Evolutionary conservation across 2,329 filamentous ascomycete species (phyloP).

Genomic region (Hansfordia pulvinata): DNA sequence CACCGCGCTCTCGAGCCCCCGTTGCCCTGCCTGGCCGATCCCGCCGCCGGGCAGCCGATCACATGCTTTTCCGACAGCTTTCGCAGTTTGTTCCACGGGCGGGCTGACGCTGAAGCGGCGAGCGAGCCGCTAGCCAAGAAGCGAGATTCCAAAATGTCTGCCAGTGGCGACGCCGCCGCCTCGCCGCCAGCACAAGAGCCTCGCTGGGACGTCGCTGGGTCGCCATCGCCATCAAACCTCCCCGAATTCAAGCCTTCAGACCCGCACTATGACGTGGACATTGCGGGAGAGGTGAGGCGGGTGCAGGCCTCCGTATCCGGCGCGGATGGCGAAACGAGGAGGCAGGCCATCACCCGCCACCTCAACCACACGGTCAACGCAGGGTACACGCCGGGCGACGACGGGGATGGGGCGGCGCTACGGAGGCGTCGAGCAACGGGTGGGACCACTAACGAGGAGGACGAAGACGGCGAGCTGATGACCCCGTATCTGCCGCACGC

Average conservation of each 20-base stretch:
- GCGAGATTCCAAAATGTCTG: too few relatives aligned
- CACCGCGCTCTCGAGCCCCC: slow-evolving; percentile 45
- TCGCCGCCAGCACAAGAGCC: slow-evolving; percentile 1
- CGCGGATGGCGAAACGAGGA: slow-evolving; percentile 32
- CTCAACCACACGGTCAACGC: slow-evolving; percentile 48
- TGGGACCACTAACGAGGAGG: slow-evolving; percentile 18
- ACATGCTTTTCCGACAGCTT: too few relatives aligned
- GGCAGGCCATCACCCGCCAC: slow-evolving; percentile 48
- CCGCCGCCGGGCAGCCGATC: too few relatives aligned
- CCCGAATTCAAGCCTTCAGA: slow-evolving; percentile 43
- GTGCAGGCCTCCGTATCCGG: slow-evolving; percentile 43
- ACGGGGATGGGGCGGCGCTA: too few relatives aligned
- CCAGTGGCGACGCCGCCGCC: too few relatives aligned
- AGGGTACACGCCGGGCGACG: slow-evolving; percentile 28
- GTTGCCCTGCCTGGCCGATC: slow-evolving; percentile 27
- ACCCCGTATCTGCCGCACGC: slow-evolving; percentile 49
- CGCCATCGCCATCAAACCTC: slow-evolving; percentile 13
- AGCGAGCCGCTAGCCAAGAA: too few relatives aligned
- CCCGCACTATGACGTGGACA: slow-evolving; percentile 49
- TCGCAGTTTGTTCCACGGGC: too few relatives aligned
- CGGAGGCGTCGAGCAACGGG: slow-evolving; percentile 22
- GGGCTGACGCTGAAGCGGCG: too few relatives aligned
- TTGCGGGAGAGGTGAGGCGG: slow-evolving; percentile 46
- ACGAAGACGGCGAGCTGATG: slow-evolving; percentile 39
- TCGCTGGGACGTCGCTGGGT: not conserved